Conservation (phyloP, 257 asterid species). For the Hygrophila difformis region DNA sequence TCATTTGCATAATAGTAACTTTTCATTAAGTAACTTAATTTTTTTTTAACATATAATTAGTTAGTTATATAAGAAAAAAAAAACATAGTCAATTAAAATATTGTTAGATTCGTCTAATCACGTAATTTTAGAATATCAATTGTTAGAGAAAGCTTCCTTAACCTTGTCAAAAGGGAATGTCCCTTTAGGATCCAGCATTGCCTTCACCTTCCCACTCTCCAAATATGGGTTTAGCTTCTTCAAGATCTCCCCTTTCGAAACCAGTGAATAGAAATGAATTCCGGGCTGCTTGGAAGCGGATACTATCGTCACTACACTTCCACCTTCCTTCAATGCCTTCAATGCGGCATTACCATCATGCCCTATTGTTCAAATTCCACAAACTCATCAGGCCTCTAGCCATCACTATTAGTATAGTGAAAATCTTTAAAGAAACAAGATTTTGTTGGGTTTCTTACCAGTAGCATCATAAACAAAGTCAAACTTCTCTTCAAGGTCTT, state of each 20-base stretch:
- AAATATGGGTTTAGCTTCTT: too few species aligned
- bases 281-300: background rate
- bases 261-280: background rate
- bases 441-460: slow-evolving; percentile 35
- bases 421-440: background rate
- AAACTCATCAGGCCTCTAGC: background rate
- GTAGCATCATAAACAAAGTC: slow-evolving; percentile 74
- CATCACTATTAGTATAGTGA: too few species aligned
- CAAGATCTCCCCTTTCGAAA: too few species aligned
- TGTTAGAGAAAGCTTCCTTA: slow-evolving; percentile 68
- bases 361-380: slow-evolving; percentile 30
- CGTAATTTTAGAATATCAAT: too few species aligned
- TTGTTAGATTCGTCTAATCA: too few species aligned
- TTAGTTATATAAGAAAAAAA: too few species aligned
- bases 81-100: too few species aligned
- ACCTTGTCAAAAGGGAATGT: slow-evolving; percentile 73
- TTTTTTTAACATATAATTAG: too few species aligned
- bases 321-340: slow-evolving; percentile 33
- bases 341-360: slow-evolving; percentile 67
- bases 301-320: background rate
- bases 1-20: too few species aligned
- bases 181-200: slow-evolving; percentile 67
- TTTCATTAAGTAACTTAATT: too few species aligned
- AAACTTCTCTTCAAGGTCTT: slow-evolving; percentile 55
- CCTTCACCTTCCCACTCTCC: slow-evolving; percentile 50